phyloP scores from a whole-genome alignment of 371 early-diverging fungal genomes.

The Apophysomyces variabilis region DNA sequence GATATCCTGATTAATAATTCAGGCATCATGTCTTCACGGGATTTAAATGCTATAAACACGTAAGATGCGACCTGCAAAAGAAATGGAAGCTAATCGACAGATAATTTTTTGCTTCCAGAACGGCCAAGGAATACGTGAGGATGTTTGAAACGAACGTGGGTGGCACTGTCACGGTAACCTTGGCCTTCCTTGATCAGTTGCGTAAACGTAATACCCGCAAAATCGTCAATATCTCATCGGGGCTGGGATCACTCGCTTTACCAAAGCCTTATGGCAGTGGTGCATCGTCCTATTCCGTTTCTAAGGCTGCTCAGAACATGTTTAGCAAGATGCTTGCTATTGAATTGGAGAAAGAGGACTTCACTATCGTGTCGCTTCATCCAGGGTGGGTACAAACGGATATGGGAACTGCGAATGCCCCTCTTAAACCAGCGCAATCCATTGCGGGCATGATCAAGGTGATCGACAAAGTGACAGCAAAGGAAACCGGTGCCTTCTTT shows the following conservation, averaged over 20 bases:
- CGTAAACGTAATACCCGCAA: slow-evolving; percentile 11
- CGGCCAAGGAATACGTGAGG: neutral
- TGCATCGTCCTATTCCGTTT: slow-evolving; percentile 27
- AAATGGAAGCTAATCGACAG: neutral
- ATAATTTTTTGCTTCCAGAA: neutral
- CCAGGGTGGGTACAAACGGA: slow-evolving; percentile 47
- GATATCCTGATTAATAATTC: slow-evolving; percentile 30
- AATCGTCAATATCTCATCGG: slow-evolving; percentile 19
- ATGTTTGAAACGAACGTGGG: slow-evolving; percentile 19
- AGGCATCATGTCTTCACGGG: slow-evolving; percentile 9
- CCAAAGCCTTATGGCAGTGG: neutral
- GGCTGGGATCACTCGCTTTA: slow-evolving; percentile 13
- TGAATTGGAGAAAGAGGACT: slow-evolving; percentile 22
- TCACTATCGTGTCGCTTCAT: slow-evolving; percentile 30
- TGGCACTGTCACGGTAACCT: slow-evolving; percentile 4
- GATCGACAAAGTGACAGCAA: slow-evolving; percentile 21
- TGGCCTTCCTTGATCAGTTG: slow-evolving; percentile 4
- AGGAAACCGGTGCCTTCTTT: slow-evolving; percentile 31
- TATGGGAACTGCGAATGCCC: slow-evolving; percentile 33
- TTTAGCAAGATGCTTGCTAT: slow-evolving; percentile 20
- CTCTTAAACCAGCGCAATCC: slow-evolving; percentile 25
- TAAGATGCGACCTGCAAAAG: neutral
- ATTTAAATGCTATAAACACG: neutral
- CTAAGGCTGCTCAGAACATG: slow-evolving; percentile 44
- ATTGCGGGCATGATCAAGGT: slow-evolving; percentile 30